phyloP scores from a whole-genome alignment of 2,329 filamentous ascomycete species.

The Clarireedia homoeocarpa region DNA sequence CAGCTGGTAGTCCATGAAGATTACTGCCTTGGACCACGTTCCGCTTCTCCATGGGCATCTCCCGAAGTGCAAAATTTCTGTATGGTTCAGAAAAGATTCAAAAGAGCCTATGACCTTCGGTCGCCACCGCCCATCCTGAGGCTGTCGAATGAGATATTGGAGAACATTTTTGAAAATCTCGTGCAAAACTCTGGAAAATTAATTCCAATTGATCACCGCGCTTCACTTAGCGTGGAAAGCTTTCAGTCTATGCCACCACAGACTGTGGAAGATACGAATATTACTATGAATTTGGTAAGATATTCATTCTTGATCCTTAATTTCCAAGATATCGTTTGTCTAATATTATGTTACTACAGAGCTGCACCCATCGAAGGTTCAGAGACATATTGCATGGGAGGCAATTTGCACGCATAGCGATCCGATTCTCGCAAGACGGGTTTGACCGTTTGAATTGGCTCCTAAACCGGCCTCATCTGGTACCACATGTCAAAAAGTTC shows the following conservation, averaged over 20 bases:
- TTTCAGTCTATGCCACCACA: conserved; percentile 34
- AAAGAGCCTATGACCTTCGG: conserved; percentile 9
- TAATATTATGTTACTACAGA: conserved; percentile 9
- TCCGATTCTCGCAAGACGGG: conserved; percentile 35
- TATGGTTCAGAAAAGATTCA: conserved; percentile 6
- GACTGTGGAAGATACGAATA: conserved; percentile 17
- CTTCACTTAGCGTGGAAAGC: conserved; percentile 44
- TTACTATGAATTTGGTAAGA: conserved; percentile 35
- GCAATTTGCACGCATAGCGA: conserved; percentile 37
- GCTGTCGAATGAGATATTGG: conserved; percentile 11
- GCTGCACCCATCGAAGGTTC: conserved; percentile 42
- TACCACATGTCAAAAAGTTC: conserved; percentile 48
- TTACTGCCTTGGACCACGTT: neutral
- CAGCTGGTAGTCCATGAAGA: conserved; percentile 6
- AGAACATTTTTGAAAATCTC: conserved; percentile 31
- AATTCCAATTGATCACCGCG: conserved; percentile 40
- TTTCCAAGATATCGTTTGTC: neutral
- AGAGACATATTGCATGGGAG: conserved; percentile 41
- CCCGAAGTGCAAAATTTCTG: conserved; percentile 7
- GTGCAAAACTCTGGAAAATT: conserved; percentile 40
- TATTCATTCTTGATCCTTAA: neutral
- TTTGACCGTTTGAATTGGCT: conserved; percentile 42
- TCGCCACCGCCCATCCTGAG: conserved; percentile 14
- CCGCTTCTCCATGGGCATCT: conserved; percentile 4
- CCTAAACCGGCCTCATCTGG: conserved; percentile 40